Conservation (phyloP, 345 rosid species). For the Turritis glabra region DNA sequence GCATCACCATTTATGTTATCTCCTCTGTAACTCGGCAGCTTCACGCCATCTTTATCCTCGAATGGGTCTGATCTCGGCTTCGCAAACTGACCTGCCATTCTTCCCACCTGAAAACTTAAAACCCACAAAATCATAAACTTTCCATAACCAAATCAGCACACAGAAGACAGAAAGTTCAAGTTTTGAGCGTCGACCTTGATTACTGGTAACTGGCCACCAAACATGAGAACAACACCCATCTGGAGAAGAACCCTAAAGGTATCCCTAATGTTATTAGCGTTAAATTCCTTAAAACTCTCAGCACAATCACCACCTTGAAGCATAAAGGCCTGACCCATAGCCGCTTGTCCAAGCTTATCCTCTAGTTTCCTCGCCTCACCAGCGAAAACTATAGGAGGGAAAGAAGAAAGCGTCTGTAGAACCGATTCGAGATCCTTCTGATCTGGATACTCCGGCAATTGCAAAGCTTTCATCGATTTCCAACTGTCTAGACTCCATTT, state of each 20-base stretch:
- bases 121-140: slow-evolving; percentile 3
- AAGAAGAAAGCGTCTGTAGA: slow-evolving; percentile 53
- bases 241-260: slow-evolving; percentile 66
- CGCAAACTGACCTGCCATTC: slow-evolving; percentile 79
- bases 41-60: slow-evolving; percentile 59
- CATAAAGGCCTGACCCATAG: slow-evolving; percentile 59
- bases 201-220: slow-evolving; percentile 65
- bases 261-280: slow-evolving; percentile 58
- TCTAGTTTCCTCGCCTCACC: slow-evolving; percentile 67
- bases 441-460: slow-evolving; percentile 61
- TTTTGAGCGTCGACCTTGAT: slow-evolving; percentile 41
- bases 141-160: not conserved
- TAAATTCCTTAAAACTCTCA: slow-evolving; percentile 65
- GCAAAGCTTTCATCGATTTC: slow-evolving; percentile 65
- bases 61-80: slow-evolving; percentile 64
- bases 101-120: slow-evolving; percentile 44
- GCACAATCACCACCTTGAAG: slow-evolving; percentile 77
- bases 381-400: slow-evolving; percentile 69
- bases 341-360: slow-evolving; percentile 56
- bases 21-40: slow-evolving; percentile 69
- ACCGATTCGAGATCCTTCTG: slow-evolving; percentile 61
- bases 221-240: slow-evolving; percentile 72
- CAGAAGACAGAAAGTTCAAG: not conserved
- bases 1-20: slow-evolving; percentile 66
- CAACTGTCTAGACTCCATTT: slow-evolving; percentile 62